These are phyloP conservation scores for Syzygium malaccense DNA, from an alignment of 441 rosid genomes.

Conservation along the genomic window DNA sequence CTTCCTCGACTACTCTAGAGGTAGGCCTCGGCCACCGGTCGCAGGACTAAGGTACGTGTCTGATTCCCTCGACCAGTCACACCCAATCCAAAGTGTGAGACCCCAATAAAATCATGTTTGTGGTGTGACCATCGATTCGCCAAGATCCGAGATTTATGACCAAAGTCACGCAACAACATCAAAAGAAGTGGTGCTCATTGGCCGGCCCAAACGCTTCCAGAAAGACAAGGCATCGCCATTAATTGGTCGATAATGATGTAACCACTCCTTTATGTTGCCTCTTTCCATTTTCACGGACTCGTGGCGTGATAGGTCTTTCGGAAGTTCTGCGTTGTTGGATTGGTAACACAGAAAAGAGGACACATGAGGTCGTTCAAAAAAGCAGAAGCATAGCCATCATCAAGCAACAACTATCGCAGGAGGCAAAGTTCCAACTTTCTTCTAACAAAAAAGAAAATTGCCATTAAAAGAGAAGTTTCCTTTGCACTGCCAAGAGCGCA, in stretches of 20 bases:
- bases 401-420: not conserved
- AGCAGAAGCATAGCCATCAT: not conserved
- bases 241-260: not conserved
- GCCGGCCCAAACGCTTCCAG: not conserved
- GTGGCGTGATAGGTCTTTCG: not conserved
- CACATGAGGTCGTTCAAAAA: not conserved
- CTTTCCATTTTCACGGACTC: not conserved
- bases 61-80: not conserved
- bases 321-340: not conserved
- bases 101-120: not conserved
- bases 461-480: not conserved
- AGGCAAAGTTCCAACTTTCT: not conserved
- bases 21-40: not conserved
- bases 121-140: not conserved
- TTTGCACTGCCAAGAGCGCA: not conserved
- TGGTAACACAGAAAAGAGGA: not conserved
- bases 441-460: not conserved
- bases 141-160: not conserved
- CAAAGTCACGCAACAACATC: fast-evolving
- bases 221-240: not conserved
- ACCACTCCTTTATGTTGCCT: not conserved
- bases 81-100: not conserved
- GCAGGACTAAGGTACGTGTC: not conserved
- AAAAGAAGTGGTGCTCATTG: not conserved
- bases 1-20: not conserved